Percentiles rank a stretch among this genome's conserved stretches.
These are phyloP conservation scores for Rauvolfia tetraphylla DNA, from an alignment of 257 asterid species.

Conservation along the genomic window DNA sequence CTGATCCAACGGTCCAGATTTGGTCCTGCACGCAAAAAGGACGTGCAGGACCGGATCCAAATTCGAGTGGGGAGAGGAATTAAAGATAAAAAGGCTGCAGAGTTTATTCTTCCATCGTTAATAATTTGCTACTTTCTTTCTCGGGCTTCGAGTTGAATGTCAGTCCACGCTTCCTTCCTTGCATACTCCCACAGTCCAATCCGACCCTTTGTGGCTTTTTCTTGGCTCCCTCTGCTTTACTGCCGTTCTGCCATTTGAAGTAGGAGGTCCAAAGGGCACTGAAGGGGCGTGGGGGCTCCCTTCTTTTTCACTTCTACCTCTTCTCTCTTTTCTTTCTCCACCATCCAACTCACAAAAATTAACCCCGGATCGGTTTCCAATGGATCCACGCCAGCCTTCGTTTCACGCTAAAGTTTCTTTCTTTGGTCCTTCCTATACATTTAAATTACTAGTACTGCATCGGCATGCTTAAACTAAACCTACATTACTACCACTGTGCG, in stretches of 20 bases:
- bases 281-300: too few species aligned
- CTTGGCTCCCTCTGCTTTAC: constrained; percentile 1
- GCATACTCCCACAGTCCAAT: constrained; percentile 3
- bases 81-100: constrained; percentile 1
- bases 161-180: constrained; percentile 2
- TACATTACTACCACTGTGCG: too few species aligned
- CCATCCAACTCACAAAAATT: background rate
- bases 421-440: background rate
- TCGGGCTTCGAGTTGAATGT: background rate
- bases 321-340: background rate
- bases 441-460: background rate
- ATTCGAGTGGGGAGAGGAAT: background rate
- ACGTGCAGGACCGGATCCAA: too few species aligned
- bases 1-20: too few species aligned
- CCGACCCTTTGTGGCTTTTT: constrained; percentile 7
- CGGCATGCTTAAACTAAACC: background rate
- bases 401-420: background rate
- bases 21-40: too few species aligned
- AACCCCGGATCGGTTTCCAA: background rate
- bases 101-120: background rate
- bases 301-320: too few species aligned
- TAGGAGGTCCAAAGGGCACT: too few species aligned
- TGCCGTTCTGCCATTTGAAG: background rate
- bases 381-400: constrained; percentile 4
- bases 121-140: constrained; percentile 1